These are phyloP conservation scores for Pseudogymnoascus verrucosus DNA, from an alignment of 2,329 filamentous ascomycete genomes.

Conservation along the genomic window DNA sequence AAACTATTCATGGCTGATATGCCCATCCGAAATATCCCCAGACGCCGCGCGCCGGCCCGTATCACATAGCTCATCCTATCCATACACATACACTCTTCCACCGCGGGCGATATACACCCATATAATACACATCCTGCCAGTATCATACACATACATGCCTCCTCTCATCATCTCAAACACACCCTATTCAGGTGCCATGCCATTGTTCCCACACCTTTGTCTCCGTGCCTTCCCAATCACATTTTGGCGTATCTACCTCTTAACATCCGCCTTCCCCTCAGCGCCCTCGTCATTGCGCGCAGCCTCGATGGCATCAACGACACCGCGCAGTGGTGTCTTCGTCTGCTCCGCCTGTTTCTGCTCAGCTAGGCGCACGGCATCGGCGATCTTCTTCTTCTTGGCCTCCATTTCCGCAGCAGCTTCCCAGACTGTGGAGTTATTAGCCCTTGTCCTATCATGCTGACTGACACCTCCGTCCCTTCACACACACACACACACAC, in stretches of 20 bases:
- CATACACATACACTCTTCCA: neutral
- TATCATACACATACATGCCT: neutral
- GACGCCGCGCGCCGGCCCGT: neutral
- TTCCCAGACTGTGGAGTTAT: conserved; percentile 34
- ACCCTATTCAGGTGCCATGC: neutral
- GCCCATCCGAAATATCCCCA: neutral
- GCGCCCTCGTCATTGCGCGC: neutral
- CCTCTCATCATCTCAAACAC: neutral
- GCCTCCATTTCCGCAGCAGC: conserved; percentile 35
- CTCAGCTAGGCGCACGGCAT: neutral
- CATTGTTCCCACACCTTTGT: neutral
- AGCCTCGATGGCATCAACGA: neutral
- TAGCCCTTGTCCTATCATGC: conserved; percentile 6
- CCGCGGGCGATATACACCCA: neutral
- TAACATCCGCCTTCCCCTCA: neutral
- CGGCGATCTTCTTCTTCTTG: conserved; percentile 26
- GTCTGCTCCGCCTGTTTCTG: neutral
- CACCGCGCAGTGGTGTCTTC: neutral
- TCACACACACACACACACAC: too few relatives aligned
- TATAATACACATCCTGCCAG: neutral
- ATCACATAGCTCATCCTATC: neutral
- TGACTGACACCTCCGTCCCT: too few relatives aligned
- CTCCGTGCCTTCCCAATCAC: neutral
- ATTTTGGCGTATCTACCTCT: neutral
- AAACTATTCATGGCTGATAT: neutral